Conservation (phyloP, 2,329 filamentous ascomycete species). For the Gaeumannomyces sp. region DNA sequence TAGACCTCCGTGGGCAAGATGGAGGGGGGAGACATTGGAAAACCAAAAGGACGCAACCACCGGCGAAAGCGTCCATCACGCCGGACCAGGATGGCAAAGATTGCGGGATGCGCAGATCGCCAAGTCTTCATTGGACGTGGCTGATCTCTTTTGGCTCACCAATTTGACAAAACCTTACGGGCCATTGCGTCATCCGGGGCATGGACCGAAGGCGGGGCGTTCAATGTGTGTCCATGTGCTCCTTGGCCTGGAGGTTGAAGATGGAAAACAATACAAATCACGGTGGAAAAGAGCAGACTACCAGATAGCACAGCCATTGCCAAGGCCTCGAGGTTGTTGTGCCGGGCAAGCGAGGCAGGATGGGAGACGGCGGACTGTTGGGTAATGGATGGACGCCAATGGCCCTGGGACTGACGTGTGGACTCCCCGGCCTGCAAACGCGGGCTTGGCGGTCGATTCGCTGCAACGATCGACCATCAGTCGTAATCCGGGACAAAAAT, state of each 20-base stretch:
- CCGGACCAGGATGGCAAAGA: background rate
- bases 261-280: background rate
- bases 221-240: background rate
- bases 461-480: background rate
- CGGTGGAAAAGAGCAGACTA: no score
- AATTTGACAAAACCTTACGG: background rate
- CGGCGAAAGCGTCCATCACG: background rate
- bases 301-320: no score
- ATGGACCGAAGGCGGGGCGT: background rate
- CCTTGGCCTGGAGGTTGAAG: background rate
- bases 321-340: no score
- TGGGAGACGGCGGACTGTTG: no score
- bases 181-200: background rate
- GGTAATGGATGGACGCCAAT: no score
- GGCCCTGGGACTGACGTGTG: no score
- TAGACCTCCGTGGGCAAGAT: background rate
- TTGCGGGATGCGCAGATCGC: background rate
- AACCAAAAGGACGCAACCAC: background rate
- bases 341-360: no score
- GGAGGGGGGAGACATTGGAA: background rate
- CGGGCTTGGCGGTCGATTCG: background rate
- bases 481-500: background rate
- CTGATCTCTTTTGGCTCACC: background rate
- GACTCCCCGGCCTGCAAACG: background rate
- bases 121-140: background rate